Evolutionary conservation across 2,329 filamentous ascomycete species (phyloP), one percentile per base, ranked within the genome.

Genomic region (Tolypocladium album): DNA sequence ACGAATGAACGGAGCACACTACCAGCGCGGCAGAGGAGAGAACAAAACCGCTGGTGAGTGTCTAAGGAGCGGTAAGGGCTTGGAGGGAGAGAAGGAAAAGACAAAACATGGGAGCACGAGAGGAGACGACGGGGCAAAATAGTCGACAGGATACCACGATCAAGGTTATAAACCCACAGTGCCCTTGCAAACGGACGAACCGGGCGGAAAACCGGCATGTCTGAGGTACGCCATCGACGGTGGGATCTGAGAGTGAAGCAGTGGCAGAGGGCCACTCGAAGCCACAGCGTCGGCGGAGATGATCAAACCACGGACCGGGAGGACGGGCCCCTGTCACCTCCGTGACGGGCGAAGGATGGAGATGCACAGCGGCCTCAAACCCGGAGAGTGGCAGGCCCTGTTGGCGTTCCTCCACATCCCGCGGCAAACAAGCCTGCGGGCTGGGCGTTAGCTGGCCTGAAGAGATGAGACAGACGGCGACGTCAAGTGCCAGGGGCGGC

Each of bases 51-150:
- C 58, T 40, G 56, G 58, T 40, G 55, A 53, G 55, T 52, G 36
- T 60, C 27, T 38, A 60, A 58, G 58, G 58, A 62, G 55, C 57
- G 59, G 50, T 43, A 11, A 50, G n/a, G 58, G 20, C 45, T 58
- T 58, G 50, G 12, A 78, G 79, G 80, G 76, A 77, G 76, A 76
- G 77, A 78, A 69, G 74, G 71, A 78, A 74, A 80, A 75, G 76
- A 78, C 75, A 77, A 78, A 75, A 74, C 70, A 71, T 70, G 72
- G 73, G 71, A 71, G 74, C 70, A 71, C 70, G 72, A 73, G 71
- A 71, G 69, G 67, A 65, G 66, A 67, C 65, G 61, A 61, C 63
- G 65, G 61, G 61, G 64, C 64, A 70, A 71, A 67, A 68, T 70
- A 67, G 62, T 68, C 65, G 64, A 63, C 62, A 63, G 61, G 66